Base-by-base conservation (phyloP, 345 rosid genomes). In the Moricandia arvensis region DNA sequence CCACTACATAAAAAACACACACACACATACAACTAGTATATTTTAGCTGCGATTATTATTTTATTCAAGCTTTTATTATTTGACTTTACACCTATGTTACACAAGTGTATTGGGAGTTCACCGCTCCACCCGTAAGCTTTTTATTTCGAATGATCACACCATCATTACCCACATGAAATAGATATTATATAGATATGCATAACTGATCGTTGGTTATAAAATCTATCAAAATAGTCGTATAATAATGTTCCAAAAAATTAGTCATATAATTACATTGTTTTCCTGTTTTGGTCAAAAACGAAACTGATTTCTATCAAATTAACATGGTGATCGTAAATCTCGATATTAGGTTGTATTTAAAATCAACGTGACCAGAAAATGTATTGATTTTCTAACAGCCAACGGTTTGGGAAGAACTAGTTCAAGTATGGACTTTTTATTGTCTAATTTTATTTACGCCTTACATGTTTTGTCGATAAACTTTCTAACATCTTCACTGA, bases 91-190 rank as follows among this genome's bases (percentile, higher is more conserved):
- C 26, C 3, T 75, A 66, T 24, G 51, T 24, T 51, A 17, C 31
- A 60, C 57, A 75, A 66, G 29, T 4, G 68, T 68, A 24, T 67
- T 60, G 31, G 61, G 54, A 68, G 59, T 15, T 43, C 66, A 47
- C 74, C 57, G 63, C 63, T 75, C 79, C 68, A 61, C 24, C 63
- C 47, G 2, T 53, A 62, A 18, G 58, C 18, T 37, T 63, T 76
- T 76, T 63, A 53, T 29, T 53, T 63, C 47, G 59, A 70, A 76
- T 76, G 75, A 63, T 76, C 75, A 70, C 66, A 70, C 43, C 71
- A 70, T 76, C 75, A 76, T 76, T 76, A 63, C 71, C 10, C 65
- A 55, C 75, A 70, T 70, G 71, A 63, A 38, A 41, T 55, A 13
- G 30, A 54, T 55, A 26, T 30, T 34, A 21, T 21, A 21, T 21